Evolutionary conservation across 1,139 yeast species (phyloP).

Genomic region (Suhomyces ambrosiae): DNA sequence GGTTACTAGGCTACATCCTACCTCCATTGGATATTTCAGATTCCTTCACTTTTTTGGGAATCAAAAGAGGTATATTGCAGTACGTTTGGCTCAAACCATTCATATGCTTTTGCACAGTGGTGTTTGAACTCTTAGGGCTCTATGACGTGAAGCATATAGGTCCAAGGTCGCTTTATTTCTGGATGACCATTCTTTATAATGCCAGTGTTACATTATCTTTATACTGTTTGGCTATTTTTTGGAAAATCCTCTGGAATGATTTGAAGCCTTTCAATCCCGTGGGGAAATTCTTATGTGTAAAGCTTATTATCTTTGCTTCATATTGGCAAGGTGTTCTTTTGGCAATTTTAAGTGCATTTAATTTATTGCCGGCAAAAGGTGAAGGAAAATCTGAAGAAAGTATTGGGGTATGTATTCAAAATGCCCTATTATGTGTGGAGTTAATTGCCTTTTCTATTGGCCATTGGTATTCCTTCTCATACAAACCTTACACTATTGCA

Average conservation of each 20-base stretch:
- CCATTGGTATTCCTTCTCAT: constrained; percentile 85
- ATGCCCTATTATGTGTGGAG: constrained; percentile 80
- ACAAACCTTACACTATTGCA: constrained; percentile 65
- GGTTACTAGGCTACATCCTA: constrained; percentile 51
- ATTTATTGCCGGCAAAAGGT: constrained; percentile 36
- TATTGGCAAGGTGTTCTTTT: constrained; percentile 92
- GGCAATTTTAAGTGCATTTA: constrained; percentile 59
- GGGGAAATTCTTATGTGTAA: constrained; percentile 91
- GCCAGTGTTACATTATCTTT: constrained; percentile 78
- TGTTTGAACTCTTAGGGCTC: constrained; percentile 52
- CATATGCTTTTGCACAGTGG: constrained; percentile 58
- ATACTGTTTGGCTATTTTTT: constrained; percentile 84
- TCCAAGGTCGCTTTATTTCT: constrained; percentile 53
- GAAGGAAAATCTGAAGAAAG: constrained; percentile 26
- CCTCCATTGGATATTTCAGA: constrained; percentile 80
- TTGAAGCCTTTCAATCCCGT: constrained; percentile 81
- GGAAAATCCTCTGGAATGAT: constrained; percentile 84
- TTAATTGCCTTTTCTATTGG: constrained; percentile 83
- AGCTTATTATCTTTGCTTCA: constrained; percentile 89
- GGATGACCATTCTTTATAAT: constrained; percentile 76
- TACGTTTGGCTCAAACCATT: constrained; percentile 95
- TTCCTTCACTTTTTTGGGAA: constrained; percentile 71
- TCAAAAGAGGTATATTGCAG: constrained; percentile 87
- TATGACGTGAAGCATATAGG: constrained; percentile 57
- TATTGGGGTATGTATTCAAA: constrained; percentile 65